Evolutionary conservation across 1,284 basidiomycete genomes (phyloP).

Genomic region (Butyriboletus appendiculatus): DNA sequence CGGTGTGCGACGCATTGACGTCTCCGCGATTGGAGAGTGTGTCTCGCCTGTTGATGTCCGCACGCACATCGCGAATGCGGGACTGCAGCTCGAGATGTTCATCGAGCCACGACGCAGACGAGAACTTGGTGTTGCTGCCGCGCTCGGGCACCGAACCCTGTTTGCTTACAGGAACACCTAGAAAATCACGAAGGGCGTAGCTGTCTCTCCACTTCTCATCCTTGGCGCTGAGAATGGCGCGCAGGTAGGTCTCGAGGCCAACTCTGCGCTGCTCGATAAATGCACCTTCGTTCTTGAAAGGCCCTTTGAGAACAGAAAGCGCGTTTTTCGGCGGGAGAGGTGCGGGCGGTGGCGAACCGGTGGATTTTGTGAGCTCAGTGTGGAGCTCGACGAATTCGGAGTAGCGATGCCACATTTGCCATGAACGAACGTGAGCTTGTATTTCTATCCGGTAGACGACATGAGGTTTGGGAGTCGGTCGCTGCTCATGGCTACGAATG

Average conservation of each 20-base stretch:
- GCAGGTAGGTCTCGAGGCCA: slow-evolving; percentile 84
- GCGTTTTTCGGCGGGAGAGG: slow-evolving; percentile 82
- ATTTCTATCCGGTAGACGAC: slow-evolving; percentile 81
- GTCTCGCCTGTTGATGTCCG: slow-evolving; percentile 85
- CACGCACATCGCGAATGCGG: slow-evolving; percentile 77
- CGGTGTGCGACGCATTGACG: slow-evolving; percentile 70
- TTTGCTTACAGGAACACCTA: slow-evolving; percentile 75
- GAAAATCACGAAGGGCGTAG: slow-evolving; percentile 83
- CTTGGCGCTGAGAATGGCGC: slow-evolving; percentile 79
- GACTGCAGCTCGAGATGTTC: slow-evolving; percentile 78
- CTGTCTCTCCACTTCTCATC: slow-evolving; percentile 83
- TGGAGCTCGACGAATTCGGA: slow-evolving; percentile 92
- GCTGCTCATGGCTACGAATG: slow-evolving; percentile 68
- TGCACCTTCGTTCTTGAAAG: slow-evolving; percentile 38
- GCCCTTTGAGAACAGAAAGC: slow-evolving; percentile 56
- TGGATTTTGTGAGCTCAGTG: slow-evolving; percentile 73
- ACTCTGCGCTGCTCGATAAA: slow-evolving; percentile 73
- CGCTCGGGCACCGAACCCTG: slow-evolving; percentile 38
- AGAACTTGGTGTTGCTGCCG: slow-evolving; percentile 51
- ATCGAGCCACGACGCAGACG: slow-evolving; percentile 80
- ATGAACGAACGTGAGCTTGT: slow-evolving; percentile 82
- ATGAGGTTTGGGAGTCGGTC: slow-evolving; percentile 68
- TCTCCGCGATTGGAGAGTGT: slow-evolving; percentile 77
- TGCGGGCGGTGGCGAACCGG: slow-evolving; percentile 71
- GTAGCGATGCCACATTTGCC: slow-evolving; percentile 93